Conservation (phyloP, 73 alveolate genomes). For the Tetrahymena borealis region DNA sequence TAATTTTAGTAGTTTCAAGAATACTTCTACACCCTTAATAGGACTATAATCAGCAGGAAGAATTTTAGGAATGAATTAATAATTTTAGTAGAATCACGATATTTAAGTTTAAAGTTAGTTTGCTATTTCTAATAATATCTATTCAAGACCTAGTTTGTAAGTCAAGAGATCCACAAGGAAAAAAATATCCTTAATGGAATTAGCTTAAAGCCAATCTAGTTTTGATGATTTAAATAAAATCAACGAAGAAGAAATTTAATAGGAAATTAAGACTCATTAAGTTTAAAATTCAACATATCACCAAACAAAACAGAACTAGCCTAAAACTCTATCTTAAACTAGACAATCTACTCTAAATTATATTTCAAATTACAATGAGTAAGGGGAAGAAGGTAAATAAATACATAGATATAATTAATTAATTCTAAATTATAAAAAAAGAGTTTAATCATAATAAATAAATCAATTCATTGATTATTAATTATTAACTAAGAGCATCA, state of each 20-base stretch:
- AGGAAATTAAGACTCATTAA: neutral
- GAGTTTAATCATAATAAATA: too few relatives aligned
- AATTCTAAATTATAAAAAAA: too few relatives aligned
- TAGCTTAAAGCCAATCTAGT: neutral
- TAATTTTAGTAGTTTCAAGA: neutral
- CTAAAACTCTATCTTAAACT: neutral
- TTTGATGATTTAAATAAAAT: neutral
- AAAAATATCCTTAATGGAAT: neutral
- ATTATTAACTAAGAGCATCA: too few relatives aligned
- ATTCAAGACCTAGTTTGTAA: neutral
- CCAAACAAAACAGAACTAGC: neutral
- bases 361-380: neutral
- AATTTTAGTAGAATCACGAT: too few relatives aligned
- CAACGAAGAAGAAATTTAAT: neutral
- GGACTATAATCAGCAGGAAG: neutral
- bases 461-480: too few relatives aligned
- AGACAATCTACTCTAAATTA: neutral
- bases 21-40: neutral
- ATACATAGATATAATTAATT: too few relatives aligned
- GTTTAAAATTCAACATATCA: neutral
- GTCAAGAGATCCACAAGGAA: neutral
- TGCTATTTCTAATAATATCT: too few relatives aligned
- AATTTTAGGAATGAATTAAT: neutral
- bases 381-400: too few relatives aligned
- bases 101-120: too few relatives aligned